Evolutionary conservation across 108 stramenopile genomes (phyloP).

Genomic region (Discostella stelligeroides): DNA sequence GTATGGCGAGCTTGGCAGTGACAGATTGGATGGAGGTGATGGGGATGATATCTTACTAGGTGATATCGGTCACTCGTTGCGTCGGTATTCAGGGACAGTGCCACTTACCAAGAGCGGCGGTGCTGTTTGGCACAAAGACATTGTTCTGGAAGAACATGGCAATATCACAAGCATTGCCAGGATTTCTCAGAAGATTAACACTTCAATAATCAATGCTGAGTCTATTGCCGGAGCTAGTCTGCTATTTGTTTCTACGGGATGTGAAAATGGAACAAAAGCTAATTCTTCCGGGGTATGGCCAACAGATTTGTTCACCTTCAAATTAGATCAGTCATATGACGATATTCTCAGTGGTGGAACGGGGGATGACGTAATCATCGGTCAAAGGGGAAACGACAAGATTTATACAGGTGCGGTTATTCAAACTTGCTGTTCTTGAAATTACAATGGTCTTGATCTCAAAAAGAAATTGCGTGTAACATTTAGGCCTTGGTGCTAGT

Average conservation of each 20-base stretch:
- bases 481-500: constrained; percentile 8
- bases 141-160: constrained; percentile 24
- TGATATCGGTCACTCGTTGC: constrained; percentile 25
- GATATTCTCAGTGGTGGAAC: constrained; percentile 29
- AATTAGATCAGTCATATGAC: constrained; percentile 12
- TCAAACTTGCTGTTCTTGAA: background rate
- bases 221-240: constrained; percentile 1
- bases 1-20: constrained; percentile 20
- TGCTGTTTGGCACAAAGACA: constrained; percentile 17
- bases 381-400: constrained; percentile 40
- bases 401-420: constrained; percentile 14
- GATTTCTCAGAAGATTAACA: constrained; percentile 14
- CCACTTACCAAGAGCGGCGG: background rate
- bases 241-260: constrained; percentile 21
- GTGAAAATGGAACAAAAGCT: constrained; percentile 1
- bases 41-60: constrained; percentile 24
- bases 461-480: background rate
- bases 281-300: constrained; percentile 13
- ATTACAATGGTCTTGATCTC: background rate
- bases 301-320: constrained; percentile 20
- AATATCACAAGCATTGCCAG: constrained; percentile 13
- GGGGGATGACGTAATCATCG: constrained; percentile 38
- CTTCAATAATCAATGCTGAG: constrained; percentile 15
- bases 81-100: constrained; percentile 15
- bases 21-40: constrained; percentile 12